Conservation (phyloP, 2,329 filamentous ascomycete species). For the Diaporthe nobilis region DNA sequence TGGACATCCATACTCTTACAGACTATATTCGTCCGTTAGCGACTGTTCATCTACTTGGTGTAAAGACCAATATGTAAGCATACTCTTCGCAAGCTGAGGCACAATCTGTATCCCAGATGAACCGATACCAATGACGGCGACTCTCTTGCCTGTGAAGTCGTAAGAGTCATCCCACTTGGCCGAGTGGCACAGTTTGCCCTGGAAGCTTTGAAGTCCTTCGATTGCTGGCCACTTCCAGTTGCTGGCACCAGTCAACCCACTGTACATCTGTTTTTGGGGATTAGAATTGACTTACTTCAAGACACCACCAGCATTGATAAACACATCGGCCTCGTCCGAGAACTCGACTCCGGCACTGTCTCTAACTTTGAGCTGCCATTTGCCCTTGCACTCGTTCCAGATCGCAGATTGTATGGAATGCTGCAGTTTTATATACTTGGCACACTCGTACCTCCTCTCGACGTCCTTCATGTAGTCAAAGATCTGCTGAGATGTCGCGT, state of each 20-base stretch:
- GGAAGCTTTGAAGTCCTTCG: conserved; percentile 51
- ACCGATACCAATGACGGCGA: conserved; percentile 50
- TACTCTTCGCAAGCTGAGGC: conserved; percentile 36
- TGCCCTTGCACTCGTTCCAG: conserved; percentile 53
- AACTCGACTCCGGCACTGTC: conserved; percentile 13
- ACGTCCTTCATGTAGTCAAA: conserved; percentile 51
- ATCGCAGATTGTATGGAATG: conserved; percentile 56
- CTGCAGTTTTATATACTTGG: conserved; percentile 60
- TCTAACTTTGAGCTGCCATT: conserved; percentile 13
- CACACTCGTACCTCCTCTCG: conserved; percentile 50
- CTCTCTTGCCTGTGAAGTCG: conserved; percentile 32
- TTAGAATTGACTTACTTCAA: background rate
- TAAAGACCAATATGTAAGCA: background rate
- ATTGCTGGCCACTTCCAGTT: conserved; percentile 46
- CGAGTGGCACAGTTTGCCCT: conserved; percentile 49
- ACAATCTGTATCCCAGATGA: conserved; percentile 51
- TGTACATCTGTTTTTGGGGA: background rate
- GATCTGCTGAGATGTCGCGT: conserved; percentile 45
- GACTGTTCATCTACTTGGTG: rapidly evolving
- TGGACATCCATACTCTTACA: conserved; percentile 24
- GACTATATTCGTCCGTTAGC: background rate
- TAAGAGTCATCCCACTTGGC: conserved; percentile 45
- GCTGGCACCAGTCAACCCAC: background rate
- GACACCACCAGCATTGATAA: conserved; percentile 27
- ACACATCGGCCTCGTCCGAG: conserved; percentile 23